A percentile compares a stretch with the other conserved stretches of the same genome.
Conservation (phyloP, 352 stramenopile genomes). For the Globisporangium lucens region DNA sequence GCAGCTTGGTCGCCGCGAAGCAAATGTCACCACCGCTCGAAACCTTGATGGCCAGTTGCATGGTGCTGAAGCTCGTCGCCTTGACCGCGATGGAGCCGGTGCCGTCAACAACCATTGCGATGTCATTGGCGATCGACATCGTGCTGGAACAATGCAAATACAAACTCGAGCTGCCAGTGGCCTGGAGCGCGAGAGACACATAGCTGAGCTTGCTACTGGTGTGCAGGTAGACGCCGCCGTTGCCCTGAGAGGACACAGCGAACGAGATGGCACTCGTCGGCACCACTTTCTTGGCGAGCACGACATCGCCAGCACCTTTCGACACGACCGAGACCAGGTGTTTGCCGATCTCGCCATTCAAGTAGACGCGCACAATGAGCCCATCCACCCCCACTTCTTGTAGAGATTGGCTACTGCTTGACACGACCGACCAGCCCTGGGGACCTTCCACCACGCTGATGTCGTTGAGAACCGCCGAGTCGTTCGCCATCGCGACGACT, state of each 20-base stretch:
- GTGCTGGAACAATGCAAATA: neutral
- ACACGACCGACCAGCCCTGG: neutral
- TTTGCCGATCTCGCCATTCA: neutral
- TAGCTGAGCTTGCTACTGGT: neutral
- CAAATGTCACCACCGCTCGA: neutral
- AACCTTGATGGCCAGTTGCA: neutral
- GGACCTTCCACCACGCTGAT: neutral
- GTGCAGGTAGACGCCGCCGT: constrained; percentile 3
- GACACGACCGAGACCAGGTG: constrained; percentile 4
- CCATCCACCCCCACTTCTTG: neutral
- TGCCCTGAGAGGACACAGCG: neutral
- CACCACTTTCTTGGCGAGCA: constrained; percentile 5
- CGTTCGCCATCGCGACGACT: constrained; percentile 8
- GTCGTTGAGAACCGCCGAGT: constrained; percentile 2
- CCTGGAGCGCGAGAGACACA: neutral
- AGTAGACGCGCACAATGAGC: constrained; percentile 5
- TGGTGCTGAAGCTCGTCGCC: neutral
- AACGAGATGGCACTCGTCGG: neutral
- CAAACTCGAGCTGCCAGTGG: neutral
- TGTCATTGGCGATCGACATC: neutral
- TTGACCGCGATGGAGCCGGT: neutral
- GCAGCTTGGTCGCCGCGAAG: neutral
- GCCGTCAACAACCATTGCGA: neutral
- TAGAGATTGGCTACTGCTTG: neutral
- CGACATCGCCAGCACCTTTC: constrained; percentile 6